Conservation (phyloP, 2,329 filamentous ascomycete species). For the Aspergillus sclerotialis region DNA sequence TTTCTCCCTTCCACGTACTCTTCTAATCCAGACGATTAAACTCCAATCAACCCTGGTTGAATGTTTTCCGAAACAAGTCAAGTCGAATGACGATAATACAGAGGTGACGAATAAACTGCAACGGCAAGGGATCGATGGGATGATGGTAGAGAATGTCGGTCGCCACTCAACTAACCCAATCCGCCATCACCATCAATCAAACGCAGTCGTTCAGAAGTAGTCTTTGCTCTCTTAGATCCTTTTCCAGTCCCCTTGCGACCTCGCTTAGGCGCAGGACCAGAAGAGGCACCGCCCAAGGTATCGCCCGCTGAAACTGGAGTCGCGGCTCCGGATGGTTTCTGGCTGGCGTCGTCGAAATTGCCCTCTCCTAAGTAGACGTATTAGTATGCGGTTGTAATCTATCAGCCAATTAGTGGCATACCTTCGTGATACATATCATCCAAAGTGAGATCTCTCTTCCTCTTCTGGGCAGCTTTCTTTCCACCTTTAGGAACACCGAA, state of each 20-base stretch:
- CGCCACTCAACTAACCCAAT: too few relatives aligned
- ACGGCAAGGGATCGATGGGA: too few relatives aligned
- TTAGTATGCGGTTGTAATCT: too few relatives aligned
- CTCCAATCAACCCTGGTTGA: too few relatives aligned
- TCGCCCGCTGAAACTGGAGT: slow-evolving; percentile 63
- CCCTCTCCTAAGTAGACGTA: slow-evolving; percentile 66
- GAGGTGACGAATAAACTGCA: too few relatives aligned
- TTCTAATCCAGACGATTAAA: too few relatives aligned
- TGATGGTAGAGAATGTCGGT: too few relatives aligned
- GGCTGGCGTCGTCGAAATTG: slow-evolving; percentile 80
- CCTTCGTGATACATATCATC: slow-evolving; percentile 99
- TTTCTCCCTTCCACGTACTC: too few relatives aligned
- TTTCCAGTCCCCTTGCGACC: slow-evolving; percentile 51
- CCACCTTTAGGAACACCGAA: slow-evolving; percentile 55
- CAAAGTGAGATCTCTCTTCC: slow-evolving; percentile 56
- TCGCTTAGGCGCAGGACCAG: slow-evolving; percentile 46
- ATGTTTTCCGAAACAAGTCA: too few relatives aligned
- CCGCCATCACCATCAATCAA: slow-evolving; percentile 40
- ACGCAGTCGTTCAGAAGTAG: slow-evolving; percentile 45
- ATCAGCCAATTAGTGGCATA: too few relatives aligned
- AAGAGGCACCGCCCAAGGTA: slow-evolving; percentile 33
- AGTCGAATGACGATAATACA: too few relatives aligned
- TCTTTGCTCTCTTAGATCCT: slow-evolving; percentile 55
- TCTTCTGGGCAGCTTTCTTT: slow-evolving; percentile 55
- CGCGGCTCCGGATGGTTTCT: slow-evolving; percentile 76